phyloP scores from a whole-genome alignment of 106 monocot species.

The Gastrodia elata region DNA sequence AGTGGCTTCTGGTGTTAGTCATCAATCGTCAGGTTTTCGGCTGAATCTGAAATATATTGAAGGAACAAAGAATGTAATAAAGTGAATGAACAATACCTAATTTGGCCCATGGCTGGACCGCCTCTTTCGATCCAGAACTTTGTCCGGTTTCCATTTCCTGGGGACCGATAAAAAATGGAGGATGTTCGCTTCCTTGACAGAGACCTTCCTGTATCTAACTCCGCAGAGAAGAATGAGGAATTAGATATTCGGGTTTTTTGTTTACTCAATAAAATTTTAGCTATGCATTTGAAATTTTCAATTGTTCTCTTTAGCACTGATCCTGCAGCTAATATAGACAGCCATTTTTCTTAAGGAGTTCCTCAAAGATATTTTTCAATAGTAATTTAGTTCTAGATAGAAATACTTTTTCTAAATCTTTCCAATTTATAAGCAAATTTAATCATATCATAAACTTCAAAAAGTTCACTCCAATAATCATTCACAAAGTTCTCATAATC shows the following conservation, averaged over 20 bases:
- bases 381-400: too few species aligned
- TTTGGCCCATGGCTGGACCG: slow-evolving; percentile 40
- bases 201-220: not conserved
- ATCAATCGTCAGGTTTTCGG: not conserved
- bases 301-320: too few species aligned
- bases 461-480: too few species aligned
- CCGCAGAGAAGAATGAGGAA: not conserved
- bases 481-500: too few species aligned
- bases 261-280: too few species aligned
- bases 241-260: not conserved
- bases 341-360: too few species aligned
- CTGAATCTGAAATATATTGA: not conserved
- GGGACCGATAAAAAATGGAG: not conserved
- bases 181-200: not conserved
- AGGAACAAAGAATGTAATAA: not conserved
- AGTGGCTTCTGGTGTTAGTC: not conserved
- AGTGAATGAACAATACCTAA: slow-evolving; percentile 28
- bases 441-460: too few species aligned
- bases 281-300: too few species aligned
- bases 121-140: slow-evolving; percentile 24
- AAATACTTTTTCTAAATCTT: too few species aligned
- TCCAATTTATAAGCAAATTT: too few species aligned
- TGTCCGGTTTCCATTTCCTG: slow-evolving; percentile 41
- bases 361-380: too few species aligned
- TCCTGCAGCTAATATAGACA: too few species aligned